Evolutionary conservation across 345 rosid genomes (phyloP).

Genomic region (Pugionium dolabratum): DNA sequence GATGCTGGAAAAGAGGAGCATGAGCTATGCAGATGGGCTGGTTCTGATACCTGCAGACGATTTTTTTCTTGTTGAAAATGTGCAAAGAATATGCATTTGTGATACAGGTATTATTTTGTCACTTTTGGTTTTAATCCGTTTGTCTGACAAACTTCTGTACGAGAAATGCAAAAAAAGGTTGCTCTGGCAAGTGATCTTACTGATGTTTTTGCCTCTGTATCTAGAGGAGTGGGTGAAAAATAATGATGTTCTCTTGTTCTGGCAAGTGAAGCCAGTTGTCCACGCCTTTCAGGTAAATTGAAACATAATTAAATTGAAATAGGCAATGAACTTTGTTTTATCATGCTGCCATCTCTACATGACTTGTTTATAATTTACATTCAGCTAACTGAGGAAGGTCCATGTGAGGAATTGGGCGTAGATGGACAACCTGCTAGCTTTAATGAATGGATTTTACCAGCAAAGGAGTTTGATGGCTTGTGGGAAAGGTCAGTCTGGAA

Average conservation of each 20-base stretch:
- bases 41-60: slow-evolving; percentile 72
- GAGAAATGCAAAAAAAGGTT: neutral
- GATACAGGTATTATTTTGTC: slow-evolving; percentile 59
- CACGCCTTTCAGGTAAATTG: slow-evolving; percentile 88
- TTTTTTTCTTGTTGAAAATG: slow-evolving; percentile 68
- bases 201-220: slow-evolving; percentile 33
- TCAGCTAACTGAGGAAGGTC: slow-evolving; percentile 94
- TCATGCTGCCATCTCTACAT: neutral
- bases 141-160: neutral
- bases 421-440: slow-evolving; percentile 91
- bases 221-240: slow-evolving; percentile 79
- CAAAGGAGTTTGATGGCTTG: slow-evolving; percentile 96
- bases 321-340: neutral
- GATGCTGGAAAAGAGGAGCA: slow-evolving; percentile 86
- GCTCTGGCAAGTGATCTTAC: neutral
- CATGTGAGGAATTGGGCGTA: slow-evolving; percentile 74
- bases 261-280: slow-evolving; percentile 94
- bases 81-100: slow-evolving; percentile 67
- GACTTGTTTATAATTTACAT: slow-evolving; percentile 14
- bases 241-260: slow-evolving; percentile 85
- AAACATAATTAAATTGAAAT: neutral
- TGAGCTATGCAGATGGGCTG: slow-evolving; percentile 88
- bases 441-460: slow-evolving; percentile 96
- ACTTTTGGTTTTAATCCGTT: neutral
- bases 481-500: slow-evolving; percentile 82